Percentiles rank a stretch among this genome's conserved stretches.
Conservation (phyloP, 2,329 filamentous ascomycete genomes). For the Corinectria fuckeliana region DNA sequence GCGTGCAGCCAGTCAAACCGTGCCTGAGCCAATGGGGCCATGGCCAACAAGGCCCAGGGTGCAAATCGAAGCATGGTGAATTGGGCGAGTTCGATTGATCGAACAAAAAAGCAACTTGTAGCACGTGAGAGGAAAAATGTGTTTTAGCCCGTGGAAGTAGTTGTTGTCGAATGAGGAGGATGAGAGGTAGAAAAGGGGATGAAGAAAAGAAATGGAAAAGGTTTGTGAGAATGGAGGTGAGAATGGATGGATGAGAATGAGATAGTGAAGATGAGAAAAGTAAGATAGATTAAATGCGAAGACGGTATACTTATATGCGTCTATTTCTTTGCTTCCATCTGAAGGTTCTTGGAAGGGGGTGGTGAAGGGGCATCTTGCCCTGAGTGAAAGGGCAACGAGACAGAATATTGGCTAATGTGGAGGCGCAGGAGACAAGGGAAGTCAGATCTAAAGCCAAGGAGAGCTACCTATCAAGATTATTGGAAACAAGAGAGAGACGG, state of each 20-base stretch:
- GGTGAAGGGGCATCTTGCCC: conserved; percentile 1
- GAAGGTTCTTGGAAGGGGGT: not conserved
- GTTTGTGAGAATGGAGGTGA: not conserved
- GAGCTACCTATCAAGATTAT: conserved; percentile 8
- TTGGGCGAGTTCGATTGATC: not conserved
- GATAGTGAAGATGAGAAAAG: too few relatives aligned
- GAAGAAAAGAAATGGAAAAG: not conserved
- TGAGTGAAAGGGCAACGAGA: conserved; percentile 10
- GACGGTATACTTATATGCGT: conserved; percentile 27
- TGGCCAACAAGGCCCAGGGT: conserved; percentile 36
- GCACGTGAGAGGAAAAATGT: not conserved
- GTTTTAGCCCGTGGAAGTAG: not conserved
- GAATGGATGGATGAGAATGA: not conserved
- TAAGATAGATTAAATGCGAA: not conserved
- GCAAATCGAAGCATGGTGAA: conserved; percentile 36
- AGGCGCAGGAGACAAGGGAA: conserved; percentile 6
- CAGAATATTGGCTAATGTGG: conserved; percentile 9
- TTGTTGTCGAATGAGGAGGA: too few relatives aligned
- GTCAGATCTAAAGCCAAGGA: not conserved
- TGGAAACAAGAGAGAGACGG: conserved; percentile 10
- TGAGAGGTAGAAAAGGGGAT: not conserved
- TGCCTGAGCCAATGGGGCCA: conserved; percentile 38
- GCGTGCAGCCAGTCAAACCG: conserved; percentile 29
- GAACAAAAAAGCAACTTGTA: not conserved
- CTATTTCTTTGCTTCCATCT: not conserved